These are phyloP conservation scores for Dipodascopsis uninucleata DNA, from an alignment of 805 yeast species.

Conservation along the genomic window DNA sequence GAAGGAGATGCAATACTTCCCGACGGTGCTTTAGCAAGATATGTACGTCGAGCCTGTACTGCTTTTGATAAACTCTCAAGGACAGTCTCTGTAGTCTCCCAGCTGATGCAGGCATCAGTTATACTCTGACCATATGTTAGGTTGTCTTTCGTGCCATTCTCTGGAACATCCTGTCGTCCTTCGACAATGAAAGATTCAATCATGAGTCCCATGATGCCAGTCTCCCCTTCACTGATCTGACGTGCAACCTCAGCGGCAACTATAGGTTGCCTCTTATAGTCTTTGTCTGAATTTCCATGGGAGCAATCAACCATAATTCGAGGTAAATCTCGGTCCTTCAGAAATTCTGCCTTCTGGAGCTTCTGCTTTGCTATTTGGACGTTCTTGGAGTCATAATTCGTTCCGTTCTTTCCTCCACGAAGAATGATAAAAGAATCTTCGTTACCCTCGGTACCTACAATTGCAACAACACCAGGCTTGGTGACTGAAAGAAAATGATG, in stretches of 20 bases:
- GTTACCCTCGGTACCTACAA: constrained; percentile 93
- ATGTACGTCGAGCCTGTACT: constrained; percentile 75
- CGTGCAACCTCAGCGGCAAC: constrained; percentile 79
- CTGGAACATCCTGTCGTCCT: constrained; percentile 83
- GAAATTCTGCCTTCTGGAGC: constrained; percentile 47
- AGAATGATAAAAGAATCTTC: constrained; percentile 88
- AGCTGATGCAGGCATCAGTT: constrained; percentile 95
- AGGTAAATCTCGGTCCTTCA: constrained; percentile 50
- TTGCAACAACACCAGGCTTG: constrained; percentile 94
- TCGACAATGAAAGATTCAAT: constrained; percentile 88
- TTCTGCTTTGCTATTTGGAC: constrained; percentile 69
- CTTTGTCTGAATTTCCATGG: constrained; percentile 94
- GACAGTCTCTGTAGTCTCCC: constrained; percentile 78
- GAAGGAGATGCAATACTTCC: no score
- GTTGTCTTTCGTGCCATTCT: constrained; percentile 49
- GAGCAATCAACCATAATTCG: constrained; percentile 99
- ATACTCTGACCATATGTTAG: constrained; percentile 90
- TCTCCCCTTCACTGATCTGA: constrained; percentile 79
- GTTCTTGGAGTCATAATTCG: constrained; percentile 83
- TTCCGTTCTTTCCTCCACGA: constrained; percentile 93
- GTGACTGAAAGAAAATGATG: constrained; percentile 98
- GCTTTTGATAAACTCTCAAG: constrained; percentile 71
- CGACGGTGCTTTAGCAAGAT: no score
- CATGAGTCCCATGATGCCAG: constrained; percentile 85
- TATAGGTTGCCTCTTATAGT: constrained; percentile 90